Evolutionary conservation across 2,329 filamentous ascomycete species (phyloP).

Genomic region (Colletotrichum sansevieriae): DNA sequence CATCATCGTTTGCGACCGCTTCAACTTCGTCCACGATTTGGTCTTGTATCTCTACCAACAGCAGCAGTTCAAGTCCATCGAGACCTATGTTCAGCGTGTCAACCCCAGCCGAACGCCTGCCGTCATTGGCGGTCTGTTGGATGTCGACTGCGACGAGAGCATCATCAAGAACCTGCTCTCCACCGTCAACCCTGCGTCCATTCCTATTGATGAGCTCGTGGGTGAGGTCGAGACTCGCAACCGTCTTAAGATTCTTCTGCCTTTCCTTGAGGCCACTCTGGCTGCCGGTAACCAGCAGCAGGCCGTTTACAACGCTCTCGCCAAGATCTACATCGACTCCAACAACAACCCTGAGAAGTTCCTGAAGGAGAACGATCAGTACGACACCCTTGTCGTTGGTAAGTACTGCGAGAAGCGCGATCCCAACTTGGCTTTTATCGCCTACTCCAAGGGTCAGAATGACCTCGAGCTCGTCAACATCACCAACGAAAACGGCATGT

Average conservation of each 20-base stretch:
- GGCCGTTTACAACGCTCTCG: slow-evolving; percentile 95
- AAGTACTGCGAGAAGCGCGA: slow-evolving; percentile 99
- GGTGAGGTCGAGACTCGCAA: slow-evolving; percentile 96
- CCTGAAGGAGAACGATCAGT: slow-evolving; percentile 96
- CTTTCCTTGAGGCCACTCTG: slow-evolving; percentile 94
- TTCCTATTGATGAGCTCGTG: slow-evolving; percentile 95
- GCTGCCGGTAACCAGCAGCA: slow-evolving; percentile 94
- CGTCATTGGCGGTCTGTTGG: slow-evolving; percentile 91
- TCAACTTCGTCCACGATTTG: slow-evolving; percentile 97
- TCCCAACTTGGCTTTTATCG: slow-evolving; percentile 93
- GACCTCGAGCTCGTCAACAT: slow-evolving; percentile 97
- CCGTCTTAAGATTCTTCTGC: slow-evolving; percentile 92
- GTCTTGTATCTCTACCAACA: slow-evolving; percentile 98
- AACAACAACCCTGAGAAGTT: slow-evolving; percentile 99
- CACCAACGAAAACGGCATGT: slow-evolving; percentile 99
- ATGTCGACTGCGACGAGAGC: slow-evolving; percentile 96
- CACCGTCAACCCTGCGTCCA: slow-evolving; percentile 85
- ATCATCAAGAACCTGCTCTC: slow-evolving; percentile 94
- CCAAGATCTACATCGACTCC: slow-evolving; percentile 99
- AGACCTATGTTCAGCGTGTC: slow-evolving; percentile 96
- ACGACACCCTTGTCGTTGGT: slow-evolving; percentile 90
- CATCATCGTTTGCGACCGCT: slow-evolving; percentile 99
- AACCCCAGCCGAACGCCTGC: slow-evolving; percentile 92
- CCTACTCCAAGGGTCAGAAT: slow-evolving; percentile 96
- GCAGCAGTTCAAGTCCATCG: slow-evolving; percentile 98